A percentile compares a stretch with the other conserved stretches of the same genome.
These are phyloP conservation scores for Trichosporon coremiiforme DNA, from an alignment of 1,284 basidiomycete genomes.

Conservation along the genomic window DNA sequence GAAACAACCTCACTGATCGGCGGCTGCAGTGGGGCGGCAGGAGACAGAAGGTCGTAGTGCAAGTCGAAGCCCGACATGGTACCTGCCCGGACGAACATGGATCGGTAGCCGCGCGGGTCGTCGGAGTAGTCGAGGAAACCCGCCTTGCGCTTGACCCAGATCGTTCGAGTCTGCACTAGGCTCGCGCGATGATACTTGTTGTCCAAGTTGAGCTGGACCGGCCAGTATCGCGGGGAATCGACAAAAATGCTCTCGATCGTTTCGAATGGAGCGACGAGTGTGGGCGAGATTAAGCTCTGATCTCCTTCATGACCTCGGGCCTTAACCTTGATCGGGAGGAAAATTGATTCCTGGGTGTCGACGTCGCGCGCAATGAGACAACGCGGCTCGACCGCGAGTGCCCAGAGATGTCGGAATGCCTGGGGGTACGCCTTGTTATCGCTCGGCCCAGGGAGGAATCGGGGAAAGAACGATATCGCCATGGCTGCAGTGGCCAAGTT, in stretches of 20 bases:
- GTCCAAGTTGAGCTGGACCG: slow-evolving; percentile 59
- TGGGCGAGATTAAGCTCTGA: slow-evolving; percentile 78
- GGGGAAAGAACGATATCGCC: slow-evolving; percentile 86
- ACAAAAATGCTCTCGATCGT: slow-evolving; percentile 75
- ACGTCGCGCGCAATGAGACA: slow-evolving; percentile 89
- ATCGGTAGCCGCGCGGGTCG: slow-evolving; percentile 88
- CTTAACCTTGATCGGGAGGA: slow-evolving; percentile 84
- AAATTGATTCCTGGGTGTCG: slow-evolving; percentile 83
- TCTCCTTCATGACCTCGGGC: slow-evolving; percentile 47
- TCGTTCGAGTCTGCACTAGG: slow-evolving; percentile 73
- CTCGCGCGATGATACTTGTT: slow-evolving; percentile 68
- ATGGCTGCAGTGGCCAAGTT: slow-evolving; percentile 88
- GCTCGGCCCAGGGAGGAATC: slow-evolving; percentile 72
- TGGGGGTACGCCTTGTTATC: slow-evolving; percentile 93
- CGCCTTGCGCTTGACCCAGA: slow-evolving; percentile 88
- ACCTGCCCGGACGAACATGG: slow-evolving; percentile 78
- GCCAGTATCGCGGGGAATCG: slow-evolving; percentile 93
- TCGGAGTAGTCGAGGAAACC: slow-evolving; percentile 90
- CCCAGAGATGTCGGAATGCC: slow-evolving; percentile 93
- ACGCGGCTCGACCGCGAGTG: slow-evolving; percentile 88
- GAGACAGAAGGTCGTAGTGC: slow-evolving; percentile 77
- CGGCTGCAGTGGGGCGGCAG: slow-evolving; percentile 65
- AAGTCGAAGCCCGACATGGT: slow-evolving; percentile 67
- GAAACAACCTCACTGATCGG: slow-evolving; percentile 70
- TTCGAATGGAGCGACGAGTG: slow-evolving; percentile 84